Base-by-base conservation (phyloP, 495 filamentous ascomycete genomes). In the Penicillium dipodomyicola region DNA sequence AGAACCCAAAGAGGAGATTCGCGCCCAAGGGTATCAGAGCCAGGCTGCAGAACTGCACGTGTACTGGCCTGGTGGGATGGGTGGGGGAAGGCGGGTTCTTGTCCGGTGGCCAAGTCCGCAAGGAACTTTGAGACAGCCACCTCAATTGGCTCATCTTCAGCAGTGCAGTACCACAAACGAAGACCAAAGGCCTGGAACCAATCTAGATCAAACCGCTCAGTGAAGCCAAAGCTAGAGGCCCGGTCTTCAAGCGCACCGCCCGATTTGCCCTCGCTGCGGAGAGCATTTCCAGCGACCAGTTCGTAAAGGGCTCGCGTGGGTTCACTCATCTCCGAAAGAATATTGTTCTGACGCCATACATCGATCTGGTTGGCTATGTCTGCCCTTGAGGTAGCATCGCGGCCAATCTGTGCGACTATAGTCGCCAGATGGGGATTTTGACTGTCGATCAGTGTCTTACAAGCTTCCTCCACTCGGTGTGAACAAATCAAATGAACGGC, bases 151-250 rank as follows among this genome's bases (percentile, higher is more conserved):
- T 90, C 84, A 45, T 86, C 79, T 27, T 84, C 77, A 10, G 79
- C 76, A 42, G 84, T 89, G 39, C 82, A 84, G 68, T 96, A 97
- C 85, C 88, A 96, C 9, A 97, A 79, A 47, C 92, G 84, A 20
- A 98, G 79, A 14, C 90, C 95, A 67, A 98, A 96, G 1, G 91
- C 87, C 61, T 94, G 91, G 70, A 87, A 83, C 94, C 94, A 98
- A 67, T 95, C 87, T 32, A 98, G 76, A 8, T 85, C 82, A 65
- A 97, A 98, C 15, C 84, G 83, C 58, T 88, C 80, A 5, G 89
- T 86, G 52, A 97, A 86, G 37, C 82, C 77, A 60, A 97, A 96
- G 1, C 84, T 84, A 15, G 81, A 80, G 8, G 86, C 81, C 45
- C 87, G 82, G 71, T 96, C 88, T 68, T 98, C 94, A 2, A 84